phyloP scores from a whole-genome alignment of 2,329 filamentous ascomycete species.

The Passalora sequoiae region DNA sequence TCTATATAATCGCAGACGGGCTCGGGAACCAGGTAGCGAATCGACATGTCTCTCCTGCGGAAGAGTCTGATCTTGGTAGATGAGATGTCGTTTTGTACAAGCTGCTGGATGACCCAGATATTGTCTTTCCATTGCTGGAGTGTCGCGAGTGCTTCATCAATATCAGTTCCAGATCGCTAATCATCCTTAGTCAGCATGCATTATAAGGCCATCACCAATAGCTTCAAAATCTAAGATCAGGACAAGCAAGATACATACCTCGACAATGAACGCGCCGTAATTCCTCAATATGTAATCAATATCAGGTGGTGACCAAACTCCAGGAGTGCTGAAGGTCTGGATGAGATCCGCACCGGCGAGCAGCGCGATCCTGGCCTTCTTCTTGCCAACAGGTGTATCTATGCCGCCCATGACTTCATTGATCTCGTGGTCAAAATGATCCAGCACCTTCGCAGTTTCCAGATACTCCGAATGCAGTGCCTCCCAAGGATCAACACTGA shows the following conservation, averaged over 20 bases:
- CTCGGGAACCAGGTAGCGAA: conserved; percentile 69
- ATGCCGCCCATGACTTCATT: conserved; percentile 73
- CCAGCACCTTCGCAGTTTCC: conserved; percentile 81
- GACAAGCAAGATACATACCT: too few relatives aligned
- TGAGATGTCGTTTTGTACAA: conserved; percentile 81
- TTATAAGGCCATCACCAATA: too few relatives aligned
- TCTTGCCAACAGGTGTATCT: conserved; percentile 62
- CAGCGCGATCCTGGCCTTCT: conserved; percentile 68
- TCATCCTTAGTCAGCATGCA: too few relatives aligned
- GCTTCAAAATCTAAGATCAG: too few relatives aligned
- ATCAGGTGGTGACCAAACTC: conserved; percentile 77
- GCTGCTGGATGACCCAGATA: conserved; percentile 80
- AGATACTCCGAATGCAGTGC: conserved; percentile 79
- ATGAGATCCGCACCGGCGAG: conserved; percentile 63
- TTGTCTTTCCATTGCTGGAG: conserved; percentile 80
- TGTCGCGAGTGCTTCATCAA: conserved; percentile 78
- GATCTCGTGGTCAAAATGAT: conserved; percentile 87
- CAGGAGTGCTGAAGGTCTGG: conserved; percentile 49
- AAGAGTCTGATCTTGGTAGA: conserved; percentile 79
- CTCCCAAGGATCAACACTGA: conserved; percentile 86
- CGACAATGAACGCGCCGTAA: conserved; percentile 76
- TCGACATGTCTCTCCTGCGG: conserved; percentile 72
- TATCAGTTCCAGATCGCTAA: conserved; percentile 79
- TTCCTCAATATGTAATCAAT: conserved; percentile 80
- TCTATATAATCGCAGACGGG: conserved; percentile 59